Evolutionary conservation across 352 stramenopile species (phyloP).

Genomic region (Phytopythium delawarense): DNA sequence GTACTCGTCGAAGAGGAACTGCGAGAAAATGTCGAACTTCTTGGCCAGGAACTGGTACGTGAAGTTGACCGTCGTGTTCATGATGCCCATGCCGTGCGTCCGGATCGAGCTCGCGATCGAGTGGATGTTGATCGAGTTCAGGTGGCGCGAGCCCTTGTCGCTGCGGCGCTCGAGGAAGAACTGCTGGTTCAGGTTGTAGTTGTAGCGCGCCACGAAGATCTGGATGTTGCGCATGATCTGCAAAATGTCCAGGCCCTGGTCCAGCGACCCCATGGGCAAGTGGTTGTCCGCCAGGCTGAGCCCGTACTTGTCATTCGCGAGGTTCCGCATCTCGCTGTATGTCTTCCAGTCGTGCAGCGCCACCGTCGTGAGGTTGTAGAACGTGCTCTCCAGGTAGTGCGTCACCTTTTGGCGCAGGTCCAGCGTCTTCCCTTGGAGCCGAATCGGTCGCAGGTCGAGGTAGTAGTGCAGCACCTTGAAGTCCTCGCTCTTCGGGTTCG

Average conservation of each 20-base stretch:
- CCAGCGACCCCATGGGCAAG: slow-evolving; percentile 91
- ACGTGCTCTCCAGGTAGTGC: slow-evolving; percentile 92
- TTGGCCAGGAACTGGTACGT: slow-evolving; percentile 94
- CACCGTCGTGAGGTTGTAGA: slow-evolving; percentile 94
- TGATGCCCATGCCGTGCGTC: slow-evolving; percentile 95
- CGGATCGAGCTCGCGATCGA: slow-evolving; percentile 88
- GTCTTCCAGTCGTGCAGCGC: slow-evolving; percentile 95
- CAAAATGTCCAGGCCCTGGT: slow-evolving; percentile 91
- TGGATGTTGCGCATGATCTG: slow-evolving; percentile 96
- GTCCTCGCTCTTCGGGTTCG: slow-evolving; percentile 79
- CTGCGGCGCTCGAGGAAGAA: slow-evolving; percentile 92
- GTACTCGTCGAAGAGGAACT: slow-evolving; percentile 94
- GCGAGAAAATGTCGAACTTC: slow-evolving; percentile 89
- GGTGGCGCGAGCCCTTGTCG: slow-evolving; percentile 88
- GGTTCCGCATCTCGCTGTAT: slow-evolving; percentile 92
- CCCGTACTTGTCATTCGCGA: slow-evolving; percentile 92
- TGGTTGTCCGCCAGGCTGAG: slow-evolving; percentile 89
- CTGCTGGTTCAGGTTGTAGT: slow-evolving; percentile 96
- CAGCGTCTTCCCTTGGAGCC: slow-evolving; percentile 85
- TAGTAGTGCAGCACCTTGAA: slow-evolving; percentile 86
- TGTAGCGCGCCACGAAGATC: slow-evolving; percentile 89
- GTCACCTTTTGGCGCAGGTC: slow-evolving; percentile 85
- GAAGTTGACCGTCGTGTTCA: slow-evolving; percentile 95
- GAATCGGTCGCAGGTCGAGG: slow-evolving; percentile 82
- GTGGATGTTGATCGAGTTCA: slow-evolving; percentile 93